Conservation (phyloP, 2,329 filamentous ascomycete species). For the Colletotrichum destructivum region DNA sequence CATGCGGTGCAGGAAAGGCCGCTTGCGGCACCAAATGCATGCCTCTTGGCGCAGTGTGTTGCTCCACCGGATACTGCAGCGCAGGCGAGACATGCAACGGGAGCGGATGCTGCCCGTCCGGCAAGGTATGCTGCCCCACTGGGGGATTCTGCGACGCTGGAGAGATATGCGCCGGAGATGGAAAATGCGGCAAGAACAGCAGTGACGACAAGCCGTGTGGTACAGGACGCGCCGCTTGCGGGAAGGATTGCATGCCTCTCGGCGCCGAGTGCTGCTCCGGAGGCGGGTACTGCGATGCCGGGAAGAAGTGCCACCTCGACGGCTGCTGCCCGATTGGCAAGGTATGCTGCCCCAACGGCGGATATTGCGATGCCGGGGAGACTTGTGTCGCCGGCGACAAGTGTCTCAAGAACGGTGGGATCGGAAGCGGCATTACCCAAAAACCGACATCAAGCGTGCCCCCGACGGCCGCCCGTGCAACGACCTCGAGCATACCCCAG, state of each 20-base stretch:
- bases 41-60: neutral
- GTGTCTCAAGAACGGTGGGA: neutral
- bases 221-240: neutral
- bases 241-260: neutral
- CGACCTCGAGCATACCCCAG: neutral
- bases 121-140: neutral
- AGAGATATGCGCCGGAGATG: neutral
- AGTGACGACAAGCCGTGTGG: too few relatives aligned
- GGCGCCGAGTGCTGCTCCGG: neutral
- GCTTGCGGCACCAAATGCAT: neutral
- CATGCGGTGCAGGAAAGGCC: neutral
- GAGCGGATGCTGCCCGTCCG: neutral
- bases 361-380: conserved; percentile 27
- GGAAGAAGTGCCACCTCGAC: conserved; percentile 27
- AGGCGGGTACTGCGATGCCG: conserved; percentile 15
- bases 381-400: conserved; percentile 29
- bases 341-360: neutral
- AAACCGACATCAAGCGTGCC: neutral
- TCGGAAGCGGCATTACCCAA: neutral
- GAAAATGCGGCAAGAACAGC: neutral
- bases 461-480: neutral
- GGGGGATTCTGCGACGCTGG: neutral
- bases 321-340: conserved; percentile 43
- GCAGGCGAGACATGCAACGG: neutral
- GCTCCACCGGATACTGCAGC: neutral